A percentile compares a stretch with the other conserved stretches of the same genome.
Conservation (phyloP, 345 rosid species). For the Bruguiera parviflora region DNA sequence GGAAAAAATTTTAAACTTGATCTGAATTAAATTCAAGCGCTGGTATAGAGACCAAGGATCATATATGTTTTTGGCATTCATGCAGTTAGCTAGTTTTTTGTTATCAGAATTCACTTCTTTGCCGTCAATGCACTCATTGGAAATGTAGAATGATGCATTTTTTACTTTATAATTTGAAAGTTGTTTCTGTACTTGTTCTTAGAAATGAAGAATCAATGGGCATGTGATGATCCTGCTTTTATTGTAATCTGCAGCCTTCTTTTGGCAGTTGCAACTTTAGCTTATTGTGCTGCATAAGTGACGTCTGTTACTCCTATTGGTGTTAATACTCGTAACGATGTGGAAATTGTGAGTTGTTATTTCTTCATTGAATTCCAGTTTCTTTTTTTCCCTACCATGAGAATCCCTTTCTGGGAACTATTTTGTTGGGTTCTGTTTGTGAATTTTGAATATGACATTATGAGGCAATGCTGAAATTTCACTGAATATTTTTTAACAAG, state of each 20-base stretch:
- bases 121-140: neutral
- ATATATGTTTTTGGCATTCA: too few relatives aligned
- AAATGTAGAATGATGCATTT: neutral
- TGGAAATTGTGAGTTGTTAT: neutral
- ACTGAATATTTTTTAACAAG: neutral
- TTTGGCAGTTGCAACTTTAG: slow-evolving; percentile 69
- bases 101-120: neutral
- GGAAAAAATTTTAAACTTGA: neutral
- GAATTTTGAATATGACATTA: neutral
- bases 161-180: neutral
- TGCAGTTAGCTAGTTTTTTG: neutral
- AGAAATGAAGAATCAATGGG: slow-evolving; percentile 99
- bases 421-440: neutral
- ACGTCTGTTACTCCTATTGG: slow-evolving; percentile 2
- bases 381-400: neutral
- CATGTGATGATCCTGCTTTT: slow-evolving; percentile 98
- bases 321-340: neutral
- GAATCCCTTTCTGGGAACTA: neutral
- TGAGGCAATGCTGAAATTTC: neutral
- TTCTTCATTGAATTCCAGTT: neutral
- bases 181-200: slow-evolving; percentile 24
- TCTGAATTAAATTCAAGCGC: neutral
- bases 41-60: too few relatives aligned
- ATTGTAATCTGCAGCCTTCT: slow-evolving; percentile 88
- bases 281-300: slow-evolving; percentile 95